Base-by-base conservation (phyloP, 257 asterid species). In the Orobanche coerulescens region DNA sequence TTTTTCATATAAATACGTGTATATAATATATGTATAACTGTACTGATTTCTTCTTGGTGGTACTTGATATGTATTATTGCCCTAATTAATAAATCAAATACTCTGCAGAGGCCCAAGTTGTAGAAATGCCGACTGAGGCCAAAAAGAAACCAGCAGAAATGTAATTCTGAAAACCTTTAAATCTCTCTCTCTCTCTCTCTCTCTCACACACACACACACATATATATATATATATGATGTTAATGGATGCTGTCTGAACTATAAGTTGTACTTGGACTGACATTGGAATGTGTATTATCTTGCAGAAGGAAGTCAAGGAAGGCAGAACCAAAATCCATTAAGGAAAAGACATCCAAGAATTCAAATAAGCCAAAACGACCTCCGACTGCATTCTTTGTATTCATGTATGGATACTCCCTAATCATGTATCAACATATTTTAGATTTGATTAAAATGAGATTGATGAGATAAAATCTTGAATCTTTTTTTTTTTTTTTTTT, bases 361-460 rank as follows among this genome's bases (percentile, higher is more conserved):
- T 73, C 85, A 0, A 82, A 78, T 52, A 78, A 71, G 0, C 90
- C 71, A 1, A 90, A 90, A 59, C 86, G 94, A 14, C 95, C 97
- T 30, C 78, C 78, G 2, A 85, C 95, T 49, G 95, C 97, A 1
- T 90, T 87, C 83, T 90, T 87, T 4, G 13, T 87, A 6, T 91
- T 91, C 92, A 73, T 91, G 97, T 85, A 52, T 11, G n/a, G n/a
- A n/a, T n/a, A 80, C 24, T 60, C 7, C 5, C 57, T 18, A 36
- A 19, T 10, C 7, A 25, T 14, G 0, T 18, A 0, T 30, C 34
- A 4, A 16, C 8, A 15, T 46, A 5, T 30, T 6, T 18, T 2
- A 10, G 0, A 11, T 49, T 42, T 25, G 16, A 22, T 40, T 14
- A 9, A 20, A n/a, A n/a, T 58, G 42, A 13, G 10, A 15, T 50